Percentiles rank a stretch among this genome's conserved stretches.
phyloP scores from a whole-genome alignment of 345 rosid genomes.

The Citrus australasica region DNA sequence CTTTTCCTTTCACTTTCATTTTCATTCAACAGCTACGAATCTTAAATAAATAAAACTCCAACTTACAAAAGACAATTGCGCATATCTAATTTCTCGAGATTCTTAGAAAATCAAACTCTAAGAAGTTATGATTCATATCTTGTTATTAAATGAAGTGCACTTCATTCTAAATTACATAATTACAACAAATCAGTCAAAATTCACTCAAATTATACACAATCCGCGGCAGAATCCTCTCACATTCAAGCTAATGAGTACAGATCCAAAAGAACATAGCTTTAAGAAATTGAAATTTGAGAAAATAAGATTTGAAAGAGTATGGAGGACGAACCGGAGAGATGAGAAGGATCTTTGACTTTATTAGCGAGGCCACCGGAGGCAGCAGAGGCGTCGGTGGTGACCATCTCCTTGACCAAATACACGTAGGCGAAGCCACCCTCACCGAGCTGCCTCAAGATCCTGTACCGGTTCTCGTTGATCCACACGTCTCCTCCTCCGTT shows the following conservation, averaged over 20 bases:
- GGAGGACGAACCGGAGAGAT: constrained; percentile 69
- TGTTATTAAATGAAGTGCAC: not conserved
- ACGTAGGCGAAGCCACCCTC: constrained; percentile 97
- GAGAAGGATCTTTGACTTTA: constrained; percentile 87
- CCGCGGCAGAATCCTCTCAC: not conserved
- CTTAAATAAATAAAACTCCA: not conserved
- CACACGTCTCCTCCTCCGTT: constrained; percentile 93
- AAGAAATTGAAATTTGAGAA: not conserved
- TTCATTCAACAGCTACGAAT: not conserved
- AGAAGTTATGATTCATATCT: not conserved
- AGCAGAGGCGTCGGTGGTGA: constrained; percentile 51
- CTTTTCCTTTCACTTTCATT: not conserved
- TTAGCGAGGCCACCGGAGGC: constrained; percentile 61
- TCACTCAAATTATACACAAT: not conserved
- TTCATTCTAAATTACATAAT: not conserved
- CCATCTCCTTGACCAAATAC: constrained; percentile 73
- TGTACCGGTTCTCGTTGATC: constrained; percentile 96
- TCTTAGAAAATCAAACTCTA: not conserved
- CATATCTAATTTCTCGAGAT: not conserved
- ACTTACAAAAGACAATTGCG: not conserved
- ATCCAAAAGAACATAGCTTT: not conserved
- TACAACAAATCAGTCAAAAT: not conserved
- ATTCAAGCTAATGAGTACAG: not conserved
- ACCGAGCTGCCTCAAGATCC: constrained; percentile 89
- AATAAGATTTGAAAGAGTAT: not conserved